phyloP scores from a whole-genome alignment of 2,329 filamentous ascomycete genomes.

The Aspergillus arachidicola region DNA sequence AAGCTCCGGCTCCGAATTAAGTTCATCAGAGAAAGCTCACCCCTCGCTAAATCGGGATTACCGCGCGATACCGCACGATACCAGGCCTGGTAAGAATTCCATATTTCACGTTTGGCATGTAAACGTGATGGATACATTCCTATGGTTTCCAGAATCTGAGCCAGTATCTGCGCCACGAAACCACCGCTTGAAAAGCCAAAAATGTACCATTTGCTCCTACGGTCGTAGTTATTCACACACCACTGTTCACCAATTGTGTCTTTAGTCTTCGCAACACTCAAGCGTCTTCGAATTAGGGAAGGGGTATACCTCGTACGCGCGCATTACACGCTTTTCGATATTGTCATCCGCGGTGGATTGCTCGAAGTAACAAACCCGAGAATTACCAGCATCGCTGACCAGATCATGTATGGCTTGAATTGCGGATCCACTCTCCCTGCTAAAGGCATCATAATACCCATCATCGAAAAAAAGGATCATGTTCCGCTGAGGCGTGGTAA shows the following conservation, averaged over 20 bases:
- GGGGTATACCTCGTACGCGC: not conserved
- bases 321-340: not conserved
- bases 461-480: not conserved
- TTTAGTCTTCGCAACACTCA: not conserved
- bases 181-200: not conserved
- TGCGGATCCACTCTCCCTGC: not conserved
- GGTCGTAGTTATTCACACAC: not conserved
- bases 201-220: not conserved
- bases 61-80: not conserved
- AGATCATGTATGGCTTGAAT: not conserved
- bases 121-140: not conserved
- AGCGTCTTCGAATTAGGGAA: not conserved
- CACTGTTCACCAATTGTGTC: not conserved
- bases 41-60: not conserved
- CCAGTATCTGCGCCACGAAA: not conserved
- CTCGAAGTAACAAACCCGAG: not conserved
- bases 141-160: not conserved
- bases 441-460: no score
- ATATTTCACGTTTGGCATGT: not conserved
- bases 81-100: not conserved
- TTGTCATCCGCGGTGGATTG: not conserved
- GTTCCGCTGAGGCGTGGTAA: not conserved
- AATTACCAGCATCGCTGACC: not conserved
- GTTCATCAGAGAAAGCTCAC: not conserved
- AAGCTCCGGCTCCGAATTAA: not conserved